Evolutionary conservation across 2,329 filamentous ascomycete genomes (phyloP).

Genomic region (Orbilia blumenaviensis): DNA sequence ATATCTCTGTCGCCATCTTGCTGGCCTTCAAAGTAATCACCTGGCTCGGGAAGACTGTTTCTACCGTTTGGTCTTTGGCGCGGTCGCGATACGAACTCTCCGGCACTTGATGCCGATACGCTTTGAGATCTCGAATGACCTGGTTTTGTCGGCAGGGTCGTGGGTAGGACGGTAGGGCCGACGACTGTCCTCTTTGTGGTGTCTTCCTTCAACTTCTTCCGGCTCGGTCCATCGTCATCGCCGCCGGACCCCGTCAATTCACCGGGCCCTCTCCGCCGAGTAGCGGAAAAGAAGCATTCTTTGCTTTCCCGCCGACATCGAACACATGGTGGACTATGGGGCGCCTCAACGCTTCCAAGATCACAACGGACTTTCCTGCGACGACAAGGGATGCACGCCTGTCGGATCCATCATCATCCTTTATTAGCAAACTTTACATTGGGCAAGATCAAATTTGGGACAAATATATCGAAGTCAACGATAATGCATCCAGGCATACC

Average conservation of each 20-base stretch:
- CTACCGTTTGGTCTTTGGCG: slow-evolving; percentile 70
- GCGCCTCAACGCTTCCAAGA: slow-evolving; percentile 82
- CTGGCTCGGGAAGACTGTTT: slow-evolving; percentile 69
- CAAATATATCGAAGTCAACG: not conserved
- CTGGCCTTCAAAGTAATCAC: slow-evolving; percentile 60
- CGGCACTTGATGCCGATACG: slow-evolving; percentile 38
- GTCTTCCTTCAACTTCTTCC: slow-evolving; percentile 52
- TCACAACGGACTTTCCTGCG: slow-evolving; percentile 69
- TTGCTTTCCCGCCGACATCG: slow-evolving; percentile 94
- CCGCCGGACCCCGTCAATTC: slow-evolving; percentile 70
- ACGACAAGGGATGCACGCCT: slow-evolving; percentile 66
- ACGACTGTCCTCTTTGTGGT: slow-evolving; percentile 39
- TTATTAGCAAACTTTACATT: slow-evolving; percentile 13
- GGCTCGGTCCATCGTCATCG: slow-evolving; percentile 58
- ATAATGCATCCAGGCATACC: slow-evolving; percentile 20
- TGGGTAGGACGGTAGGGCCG: slow-evolving; percentile 44
- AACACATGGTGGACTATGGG: slow-evolving; percentile 90
- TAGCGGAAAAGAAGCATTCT: slow-evolving; percentile 96
- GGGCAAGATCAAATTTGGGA: not conserved
- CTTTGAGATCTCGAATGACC: slow-evolving; percentile 57
- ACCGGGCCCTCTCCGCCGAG: slow-evolving; percentile 77
- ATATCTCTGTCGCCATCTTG: slow-evolving; percentile 68
- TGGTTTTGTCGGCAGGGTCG: slow-evolving; percentile 65
- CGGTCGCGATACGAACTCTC: slow-evolving; percentile 59
- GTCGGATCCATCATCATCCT: not conserved